Evolutionary conservation across 73 alveolate genomes (phyloP), one percentile per base, ranked within the genome.

Genomic region (Stentor coeruleus): DNA sequence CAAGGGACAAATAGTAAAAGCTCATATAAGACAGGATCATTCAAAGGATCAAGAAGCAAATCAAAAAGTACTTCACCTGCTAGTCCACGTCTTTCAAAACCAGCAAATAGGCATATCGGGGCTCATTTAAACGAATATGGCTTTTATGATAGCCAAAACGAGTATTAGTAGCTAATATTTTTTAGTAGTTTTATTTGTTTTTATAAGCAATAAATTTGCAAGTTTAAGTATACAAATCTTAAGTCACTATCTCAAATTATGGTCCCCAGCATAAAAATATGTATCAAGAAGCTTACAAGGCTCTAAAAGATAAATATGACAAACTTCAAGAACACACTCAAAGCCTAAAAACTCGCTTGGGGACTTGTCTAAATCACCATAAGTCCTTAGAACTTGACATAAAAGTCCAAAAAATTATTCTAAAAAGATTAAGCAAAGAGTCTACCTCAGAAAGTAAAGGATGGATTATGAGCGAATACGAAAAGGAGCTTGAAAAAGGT

Each of bases 401-500:
- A 28, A 31, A 20, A 66, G 11, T 66, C n/a, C n/a, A 66, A 40
- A 20, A 66, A 66, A 20, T 66, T 66, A 37, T 20, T 20, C 39
- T 66, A 20, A 66, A 66, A 33, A 66, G 79, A 66, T 20, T 20
- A 26, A 28, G n/a, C 39, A 66, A 31, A 2, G 37, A 66, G 11
- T 66, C 79, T 0, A 31, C n/a, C 40, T 20, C 26, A 15, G 37
- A 66, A 66, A 33, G 20, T 20, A 20, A 33, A 66, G 79, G 79
- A 20, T 66, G 79, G 79, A 31, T 66, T 66, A 66, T 66, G 79
- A 31, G 33, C n/a, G 37, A 31, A 28, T 66, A 31, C n/a, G 79
- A 66, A 66, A 66, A 66, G 33, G 79, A 66, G 2, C 79, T 66
- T 20, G 79, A 66, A 66, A 66, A 66, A 31, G 79, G 79, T 28